phyloP scores from a whole-genome alignment of 768 basidiomycete species.

The Rhodotorula babjevae region DNA sequence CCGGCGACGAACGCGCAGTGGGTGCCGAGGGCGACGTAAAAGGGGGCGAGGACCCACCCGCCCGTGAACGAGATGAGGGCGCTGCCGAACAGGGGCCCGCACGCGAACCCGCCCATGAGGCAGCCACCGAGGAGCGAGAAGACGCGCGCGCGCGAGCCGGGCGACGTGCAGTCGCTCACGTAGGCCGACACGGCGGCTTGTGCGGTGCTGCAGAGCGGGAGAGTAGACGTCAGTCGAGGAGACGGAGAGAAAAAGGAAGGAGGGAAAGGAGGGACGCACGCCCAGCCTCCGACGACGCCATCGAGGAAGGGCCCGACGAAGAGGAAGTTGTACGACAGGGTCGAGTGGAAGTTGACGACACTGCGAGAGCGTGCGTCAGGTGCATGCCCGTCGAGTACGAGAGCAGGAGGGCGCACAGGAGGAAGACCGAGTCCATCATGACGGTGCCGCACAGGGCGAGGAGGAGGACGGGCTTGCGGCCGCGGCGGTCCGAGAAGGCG shows the following conservation, averaged over 20 bases:
- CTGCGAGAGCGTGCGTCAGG: background rate
- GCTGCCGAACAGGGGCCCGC: slow-evolving; percentile 44
- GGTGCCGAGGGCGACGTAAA: slow-evolving; percentile 47
- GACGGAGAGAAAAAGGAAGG: background rate
- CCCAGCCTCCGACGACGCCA: slow-evolving; percentile 47
- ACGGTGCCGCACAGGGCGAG: slow-evolving; percentile 46
- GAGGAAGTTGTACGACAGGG: slow-evolving; percentile 44
- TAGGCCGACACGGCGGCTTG: slow-evolving; percentile 31
- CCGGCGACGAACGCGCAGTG: slow-evolving; percentile 42
- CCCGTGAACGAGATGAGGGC: background rate
- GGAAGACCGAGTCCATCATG: slow-evolving; percentile 41
- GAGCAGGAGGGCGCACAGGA: slow-evolving; percentile 5
- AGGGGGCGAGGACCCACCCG: slow-evolving; percentile 41
- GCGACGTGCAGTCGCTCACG: slow-evolving; percentile 47
- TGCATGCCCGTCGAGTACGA: too few species aligned
- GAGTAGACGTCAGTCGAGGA: background rate
- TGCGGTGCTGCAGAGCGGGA: slow-evolving; percentile 2
- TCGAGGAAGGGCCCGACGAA: slow-evolving; percentile 48
- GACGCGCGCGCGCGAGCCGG: slow-evolving; percentile 42
- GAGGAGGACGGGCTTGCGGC: slow-evolving; percentile 48
- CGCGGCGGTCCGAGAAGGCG: slow-evolving; percentile 45
- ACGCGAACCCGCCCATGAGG: slow-evolving; percentile 48
- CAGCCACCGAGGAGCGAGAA: slow-evolving; percentile 46
- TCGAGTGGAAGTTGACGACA: slow-evolving; percentile 32
- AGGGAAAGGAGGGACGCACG: slow-evolving; percentile 13